A percentile compares a stretch with the other conserved stretches of the same genome.
phyloP scores from a whole-genome alignment of 2,329 filamentous ascomycete species.

The Cryphonectria parasitica region DNA sequence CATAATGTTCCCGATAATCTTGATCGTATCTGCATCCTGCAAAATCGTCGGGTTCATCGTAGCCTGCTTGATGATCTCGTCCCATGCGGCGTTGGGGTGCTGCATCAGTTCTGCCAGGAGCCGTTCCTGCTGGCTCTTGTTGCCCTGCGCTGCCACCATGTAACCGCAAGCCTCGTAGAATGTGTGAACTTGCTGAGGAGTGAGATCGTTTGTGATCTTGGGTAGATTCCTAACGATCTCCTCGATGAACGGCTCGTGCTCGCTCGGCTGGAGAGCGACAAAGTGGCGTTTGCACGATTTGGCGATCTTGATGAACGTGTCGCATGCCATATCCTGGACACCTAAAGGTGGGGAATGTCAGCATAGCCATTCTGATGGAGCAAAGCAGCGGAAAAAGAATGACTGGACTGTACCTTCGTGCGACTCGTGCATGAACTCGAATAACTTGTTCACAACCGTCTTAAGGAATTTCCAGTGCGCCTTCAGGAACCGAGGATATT shows the following conservation, averaged over 20 bases:
- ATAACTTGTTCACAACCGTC: constrained; percentile 99
- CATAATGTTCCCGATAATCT: constrained; percentile 99
- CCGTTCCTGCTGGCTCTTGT: constrained; percentile 90
- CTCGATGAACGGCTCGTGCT: constrained; percentile 95
- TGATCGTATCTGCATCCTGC: constrained; percentile 93
- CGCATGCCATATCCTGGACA: constrained; percentile 99
- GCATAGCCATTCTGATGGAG: constrained; percentile 18
- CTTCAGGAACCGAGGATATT: constrained; percentile 97
- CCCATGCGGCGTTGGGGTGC: constrained; percentile 92
- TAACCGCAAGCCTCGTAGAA: constrained; percentile 99
- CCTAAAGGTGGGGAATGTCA: constrained; percentile 50
- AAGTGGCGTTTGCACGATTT: constrained; percentile 98
- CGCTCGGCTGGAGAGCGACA: constrained; percentile 91
- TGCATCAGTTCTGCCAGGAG: constrained; percentile 91
- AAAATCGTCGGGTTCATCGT: constrained; percentile 84
- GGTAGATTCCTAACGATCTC: constrained; percentile 96
- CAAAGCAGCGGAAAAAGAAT: neutral
- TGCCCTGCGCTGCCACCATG: constrained; percentile 97
- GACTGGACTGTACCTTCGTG: constrained; percentile 75
- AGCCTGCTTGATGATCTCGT: constrained; percentile 87
- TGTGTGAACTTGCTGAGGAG: constrained; percentile 95
- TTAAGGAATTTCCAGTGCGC: constrained; percentile 99
- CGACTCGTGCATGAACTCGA: constrained; percentile 99
- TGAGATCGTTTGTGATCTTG: constrained; percentile 93
- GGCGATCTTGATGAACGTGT: constrained; percentile 99